Conservation (phyloP, 805 yeast species). For the Yamadazyma scolyti region DNA sequence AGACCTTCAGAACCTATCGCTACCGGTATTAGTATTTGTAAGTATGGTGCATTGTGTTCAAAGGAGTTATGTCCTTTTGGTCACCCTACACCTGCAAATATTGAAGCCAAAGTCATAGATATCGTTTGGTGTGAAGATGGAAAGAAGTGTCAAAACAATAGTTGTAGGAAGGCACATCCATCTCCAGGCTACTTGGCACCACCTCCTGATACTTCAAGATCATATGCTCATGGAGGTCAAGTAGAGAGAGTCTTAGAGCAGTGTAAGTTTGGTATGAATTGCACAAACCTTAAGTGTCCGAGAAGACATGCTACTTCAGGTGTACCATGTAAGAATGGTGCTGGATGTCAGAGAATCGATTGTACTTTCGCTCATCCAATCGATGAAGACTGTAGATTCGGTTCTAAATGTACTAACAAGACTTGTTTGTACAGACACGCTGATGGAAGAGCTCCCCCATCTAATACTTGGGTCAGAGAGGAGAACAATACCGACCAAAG, state of each 20-base stretch:
- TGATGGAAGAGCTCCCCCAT: slow-evolving; percentile 52
- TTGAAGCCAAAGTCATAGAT: slow-evolving; percentile 62
- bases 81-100: slow-evolving; percentile 87
- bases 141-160: slow-evolving; percentile 55
- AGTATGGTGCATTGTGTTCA: slow-evolving; percentile 71
- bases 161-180: slow-evolving; percentile 77
- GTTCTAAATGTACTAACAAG: slow-evolving; percentile 66
- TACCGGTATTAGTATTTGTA: slow-evolving; percentile 60
- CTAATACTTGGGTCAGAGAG: slow-evolving; percentile 35
- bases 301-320: slow-evolving; percentile 79
- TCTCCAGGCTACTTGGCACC: slow-evolving; percentile 47
- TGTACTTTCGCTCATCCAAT: slow-evolving; percentile 84
- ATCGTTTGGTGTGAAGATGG: slow-evolving; percentile 77
- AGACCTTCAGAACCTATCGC: slow-evolving; percentile 24
- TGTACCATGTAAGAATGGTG: slow-evolving; percentile 79
- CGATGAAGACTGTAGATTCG: slow-evolving; percentile 76
- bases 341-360: slow-evolving; percentile 71
- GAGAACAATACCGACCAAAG: slow-evolving; percentile 47
- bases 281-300: slow-evolving; percentile 76
- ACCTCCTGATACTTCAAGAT: not conserved
- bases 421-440: slow-evolving; percentile 79
- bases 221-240: slow-evolving; percentile 1
- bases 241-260: slow-evolving; percentile 56
- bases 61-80: slow-evolving; percentile 83
- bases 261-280: slow-evolving; percentile 73